Evolutionary conservation across 1,284 basidiomycete genomes (phyloP), one percentile per base, ranked within the genome.

Genomic region (Lignosus rhinocerotis): DNA sequence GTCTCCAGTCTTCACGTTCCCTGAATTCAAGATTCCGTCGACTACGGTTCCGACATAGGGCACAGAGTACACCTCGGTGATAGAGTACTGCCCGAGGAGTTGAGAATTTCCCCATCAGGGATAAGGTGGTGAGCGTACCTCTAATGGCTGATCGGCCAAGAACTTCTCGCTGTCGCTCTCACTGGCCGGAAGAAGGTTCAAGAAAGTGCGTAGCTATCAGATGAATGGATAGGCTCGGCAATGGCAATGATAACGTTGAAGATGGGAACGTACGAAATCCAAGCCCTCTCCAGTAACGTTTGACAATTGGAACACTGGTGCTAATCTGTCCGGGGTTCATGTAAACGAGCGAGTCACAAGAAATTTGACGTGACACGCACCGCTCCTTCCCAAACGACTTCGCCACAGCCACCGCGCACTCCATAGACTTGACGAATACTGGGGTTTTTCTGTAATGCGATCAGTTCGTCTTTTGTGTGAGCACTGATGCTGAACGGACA

Each of bases 1-100:
- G 69, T 99, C 96, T 33, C 94, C 94, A 6, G 86, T 57, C 54
- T 90, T 92, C 58, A 93, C 78, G 17, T 76, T 80, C 7, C 93
- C 93, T 31, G 87, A 79, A 62, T 93, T 91, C 56, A 97, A 74
- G 56, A 97, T 94, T 1, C 96, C 95, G 66, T 94, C 94, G 30
- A 97, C 93, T 6, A 98, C 96, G 1, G 95, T 96, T 36, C 96
- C 96, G 2, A 96, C 93, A 66, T 96, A 97, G 0, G 94, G 95
- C 21, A 96, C 93, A 50, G 90, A 72, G 71, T 74, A 94, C 25
- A 93, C 85, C 66, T 94, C 92, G 2, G 88, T 93, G 41, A 93
- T 79, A 8, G 89, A 92, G 68, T 87, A 93, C 88, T 92, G 64
- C 4, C 36, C 2, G 21, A 16, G 17, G 6, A 32, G 31, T 39